These are phyloP conservation scores for Eucalyptus coolabah DNA, from an alignment of 345 rosid species.

Conservation along the genomic window DNA sequence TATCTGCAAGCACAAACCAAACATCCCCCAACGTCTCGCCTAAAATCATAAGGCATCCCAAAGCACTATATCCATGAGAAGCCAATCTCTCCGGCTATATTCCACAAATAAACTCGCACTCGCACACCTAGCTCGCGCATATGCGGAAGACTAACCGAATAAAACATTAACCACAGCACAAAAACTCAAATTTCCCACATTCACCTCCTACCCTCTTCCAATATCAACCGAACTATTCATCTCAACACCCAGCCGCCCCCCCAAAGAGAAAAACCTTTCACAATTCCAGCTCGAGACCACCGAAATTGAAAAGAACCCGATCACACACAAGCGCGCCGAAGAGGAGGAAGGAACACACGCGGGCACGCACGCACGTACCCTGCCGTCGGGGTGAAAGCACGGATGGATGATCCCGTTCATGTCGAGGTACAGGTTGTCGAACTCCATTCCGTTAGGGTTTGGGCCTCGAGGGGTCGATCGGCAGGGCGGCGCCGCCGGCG, in stretches of 20 bases:
- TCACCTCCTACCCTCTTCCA: not conserved
- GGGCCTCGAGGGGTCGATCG: constrained; percentile 57
- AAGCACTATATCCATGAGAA: not conserved
- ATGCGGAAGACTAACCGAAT: not conserved
- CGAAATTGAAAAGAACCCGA: not conserved
- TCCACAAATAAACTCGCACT: not conserved
- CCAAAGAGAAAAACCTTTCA: not conserved
- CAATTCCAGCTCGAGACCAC: not conserved
- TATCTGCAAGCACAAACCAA: not conserved
- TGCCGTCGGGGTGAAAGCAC: constrained; percentile 96
- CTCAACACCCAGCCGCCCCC: not conserved
- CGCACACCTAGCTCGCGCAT: not conserved
- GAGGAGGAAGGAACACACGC: not conserved
- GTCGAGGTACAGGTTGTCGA: constrained; percentile 83
- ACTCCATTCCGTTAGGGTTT: constrained; percentile 95
- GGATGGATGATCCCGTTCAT: constrained; percentile 97
- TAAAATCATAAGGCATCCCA: not conserved
- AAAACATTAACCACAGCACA: not conserved
- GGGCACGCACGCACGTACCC: constrained; percentile 18
- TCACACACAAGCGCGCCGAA: not conserved
- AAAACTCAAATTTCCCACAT: not conserved
- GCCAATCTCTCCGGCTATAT: not conserved
- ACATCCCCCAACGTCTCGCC: not conserved
- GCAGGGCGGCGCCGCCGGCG: constrained; percentile 16
- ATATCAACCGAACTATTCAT: not conserved